Evolutionary conservation across 257 asterid genomes (phyloP).

Genomic region (Eucommia ulmoides): DNA sequence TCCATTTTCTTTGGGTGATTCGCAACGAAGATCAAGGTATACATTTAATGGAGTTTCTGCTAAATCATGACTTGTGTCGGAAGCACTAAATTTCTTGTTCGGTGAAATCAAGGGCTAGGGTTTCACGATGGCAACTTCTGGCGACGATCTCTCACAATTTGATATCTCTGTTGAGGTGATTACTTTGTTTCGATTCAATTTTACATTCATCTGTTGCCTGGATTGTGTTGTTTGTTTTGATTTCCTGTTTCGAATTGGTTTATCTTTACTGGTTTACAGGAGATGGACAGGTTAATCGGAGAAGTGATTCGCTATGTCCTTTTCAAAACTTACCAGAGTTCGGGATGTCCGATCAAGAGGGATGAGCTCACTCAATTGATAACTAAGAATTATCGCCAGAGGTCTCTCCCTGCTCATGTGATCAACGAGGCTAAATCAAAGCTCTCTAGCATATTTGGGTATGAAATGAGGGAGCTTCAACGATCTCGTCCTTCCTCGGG

Average conservation of each 20-base stretch:
- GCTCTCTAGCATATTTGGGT: slow-evolving; percentile 66
- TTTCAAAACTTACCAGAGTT: slow-evolving; percentile 61
- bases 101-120: too few relatives aligned
- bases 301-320: slow-evolving; percentile 73
- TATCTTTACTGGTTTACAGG: slow-evolving; percentile 48
- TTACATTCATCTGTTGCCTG: background rate
- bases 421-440: slow-evolving; percentile 67
- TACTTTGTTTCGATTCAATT: background rate
- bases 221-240: background rate
- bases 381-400: slow-evolving; percentile 54
- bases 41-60: too few relatives aligned
- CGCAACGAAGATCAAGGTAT: too few relatives aligned
- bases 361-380: slow-evolving; percentile 77
- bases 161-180: slow-evolving; percentile 61
- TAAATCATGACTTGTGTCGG: too few relatives aligned
- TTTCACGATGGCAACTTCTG: slow-evolving; percentile 35
- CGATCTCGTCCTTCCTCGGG: slow-evolving; percentile 41
- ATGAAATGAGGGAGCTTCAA: slow-evolving; percentile 78
- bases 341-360: slow-evolving; percentile 80
- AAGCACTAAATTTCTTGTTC: too few relatives aligned
- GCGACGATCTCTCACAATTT: slow-evolving; percentile 43
- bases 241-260: background rate
- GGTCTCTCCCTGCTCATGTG: slow-evolving; percentile 57
- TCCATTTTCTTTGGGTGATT: too few relatives aligned
- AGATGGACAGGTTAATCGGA: slow-evolving; percentile 74